These are phyloP conservation scores for Taphrina deformans DNA, from an alignment of 1,139 yeast species.

Conservation along the genomic window DNA sequence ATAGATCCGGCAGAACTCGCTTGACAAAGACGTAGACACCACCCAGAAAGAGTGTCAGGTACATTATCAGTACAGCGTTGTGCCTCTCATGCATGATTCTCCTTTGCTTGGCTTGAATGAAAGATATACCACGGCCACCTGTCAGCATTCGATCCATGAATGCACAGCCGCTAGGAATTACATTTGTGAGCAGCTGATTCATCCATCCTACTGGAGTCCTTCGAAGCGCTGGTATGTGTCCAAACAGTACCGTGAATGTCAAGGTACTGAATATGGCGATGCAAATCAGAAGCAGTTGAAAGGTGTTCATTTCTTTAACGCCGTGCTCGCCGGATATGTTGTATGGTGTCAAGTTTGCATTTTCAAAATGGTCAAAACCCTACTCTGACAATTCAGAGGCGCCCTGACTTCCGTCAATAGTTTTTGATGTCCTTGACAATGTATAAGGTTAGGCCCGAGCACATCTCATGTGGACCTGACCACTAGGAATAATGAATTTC, in stretches of 20 bases:
- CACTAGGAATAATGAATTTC: too few species aligned
- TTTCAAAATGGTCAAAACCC: too few species aligned
- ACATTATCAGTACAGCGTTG: slow-evolving; percentile 38
- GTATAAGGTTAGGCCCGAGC: not conserved
- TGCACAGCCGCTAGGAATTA: slow-evolving; percentile 35
- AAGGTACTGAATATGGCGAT: slow-evolving; percentile 27
- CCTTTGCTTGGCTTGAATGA: slow-evolving; percentile 26
- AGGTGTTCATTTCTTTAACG: slow-evolving; percentile 4
- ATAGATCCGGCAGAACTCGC: slow-evolving; percentile 50
- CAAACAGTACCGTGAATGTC: slow-evolving; percentile 38
- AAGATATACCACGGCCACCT: slow-evolving; percentile 37
- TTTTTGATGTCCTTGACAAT: too few species aligned
- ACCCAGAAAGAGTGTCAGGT: slow-evolving; percentile 24
- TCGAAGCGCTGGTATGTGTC: slow-evolving; percentile 40
- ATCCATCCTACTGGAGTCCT: slow-evolving; percentile 28
- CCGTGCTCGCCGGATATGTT: not conserved
- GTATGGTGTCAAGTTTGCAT: not conserved
- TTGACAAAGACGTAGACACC: slow-evolving; percentile 11
- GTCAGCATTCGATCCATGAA: slow-evolving; percentile 39
- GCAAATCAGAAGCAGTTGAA: slow-evolving; percentile 22
- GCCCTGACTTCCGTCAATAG: too few species aligned
- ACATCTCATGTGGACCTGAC: too few species aligned
- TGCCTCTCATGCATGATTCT: slow-evolving; percentile 39
- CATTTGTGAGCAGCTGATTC: slow-evolving; percentile 22
- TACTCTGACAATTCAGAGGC: too few species aligned